These are phyloP conservation scores for Chlorella sp. DNA, from an alignment of 139 green algal species.

Conservation along the genomic window DNA sequence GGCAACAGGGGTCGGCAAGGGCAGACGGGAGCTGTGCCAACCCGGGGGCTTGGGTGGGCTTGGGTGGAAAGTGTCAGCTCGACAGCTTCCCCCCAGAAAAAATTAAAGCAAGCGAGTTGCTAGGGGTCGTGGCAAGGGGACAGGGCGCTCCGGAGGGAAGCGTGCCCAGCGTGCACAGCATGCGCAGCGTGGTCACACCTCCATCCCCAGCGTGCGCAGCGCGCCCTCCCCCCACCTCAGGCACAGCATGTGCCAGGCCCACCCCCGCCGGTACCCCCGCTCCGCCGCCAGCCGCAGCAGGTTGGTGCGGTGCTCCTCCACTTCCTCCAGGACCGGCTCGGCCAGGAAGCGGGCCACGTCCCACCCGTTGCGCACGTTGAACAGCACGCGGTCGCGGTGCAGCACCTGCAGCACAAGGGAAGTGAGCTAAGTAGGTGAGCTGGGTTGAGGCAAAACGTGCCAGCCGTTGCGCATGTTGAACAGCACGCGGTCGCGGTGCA, in stretches of 20 bases:
- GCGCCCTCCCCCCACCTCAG: conserved; percentile 48
- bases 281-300: conserved; percentile 54
- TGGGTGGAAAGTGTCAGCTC: too few relatives aligned
- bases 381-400: conserved; percentile 53
- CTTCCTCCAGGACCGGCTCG: conserved; percentile 42
- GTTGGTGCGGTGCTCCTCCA: conserved; percentile 51
- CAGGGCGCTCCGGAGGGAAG: too few relatives aligned
- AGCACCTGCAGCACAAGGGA: conserved; percentile 45
- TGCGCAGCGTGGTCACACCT: neutral
- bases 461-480: conserved; percentile 56
- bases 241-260: conserved; percentile 56
- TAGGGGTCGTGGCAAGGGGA: too few relatives aligned
- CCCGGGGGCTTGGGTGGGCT: too few relatives aligned
- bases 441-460: conserved; percentile 33
- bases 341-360: conserved; percentile 62
- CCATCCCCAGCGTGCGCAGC: conserved; percentile 33
- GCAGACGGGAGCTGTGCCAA: too few relatives aligned
- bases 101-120: too few relatives aligned
- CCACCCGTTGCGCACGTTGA: conserved; percentile 55
- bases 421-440: neutral
- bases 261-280: conserved; percentile 46
- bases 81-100: too few relatives aligned
- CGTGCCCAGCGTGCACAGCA: too few relatives aligned
- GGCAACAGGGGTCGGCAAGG: too few relatives aligned
- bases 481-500: conserved; percentile 54